Evolutionary conservation across 2,329 filamentous ascomycete genomes (phyloP).

Genomic region (Aspergillus floridensis): DNA sequence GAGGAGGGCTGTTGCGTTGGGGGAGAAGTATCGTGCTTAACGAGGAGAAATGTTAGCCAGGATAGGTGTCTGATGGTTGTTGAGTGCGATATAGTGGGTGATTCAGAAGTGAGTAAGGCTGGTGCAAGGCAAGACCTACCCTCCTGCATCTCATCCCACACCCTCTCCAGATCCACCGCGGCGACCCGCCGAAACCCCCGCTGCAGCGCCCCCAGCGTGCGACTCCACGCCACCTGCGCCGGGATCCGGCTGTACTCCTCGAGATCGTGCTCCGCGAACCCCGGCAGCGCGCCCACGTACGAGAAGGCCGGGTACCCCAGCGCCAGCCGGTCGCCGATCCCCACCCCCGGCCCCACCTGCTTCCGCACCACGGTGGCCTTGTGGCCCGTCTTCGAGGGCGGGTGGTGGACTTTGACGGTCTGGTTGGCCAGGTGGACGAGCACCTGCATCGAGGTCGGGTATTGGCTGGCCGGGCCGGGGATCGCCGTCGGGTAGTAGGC

Average conservation of each 20-base stretch:
- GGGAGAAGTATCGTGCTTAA: neutral
- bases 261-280: neutral
- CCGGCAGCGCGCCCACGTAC: neutral
- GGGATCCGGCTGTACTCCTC: neutral
- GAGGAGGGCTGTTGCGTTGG: neutral
- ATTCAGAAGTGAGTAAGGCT: neutral
- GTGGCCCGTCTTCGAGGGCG: neutral
- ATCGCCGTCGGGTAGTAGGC: slow-evolving; percentile 9
- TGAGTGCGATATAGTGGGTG: no score
- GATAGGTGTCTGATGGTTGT: no score
- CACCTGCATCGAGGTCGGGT: neutral
- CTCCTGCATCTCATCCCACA: slow-evolving; percentile 3
- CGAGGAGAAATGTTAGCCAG: no score
- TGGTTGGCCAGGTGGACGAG: slow-evolving; percentile 2
- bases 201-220: slow-evolving; percentile 4
- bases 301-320: neutral
- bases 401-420: neutral
- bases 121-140: neutral
- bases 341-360: neutral
- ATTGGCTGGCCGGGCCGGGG: neutral
- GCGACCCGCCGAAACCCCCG: neutral
- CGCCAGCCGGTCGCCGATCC: neutral
- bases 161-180: slow-evolving; percentile 3
- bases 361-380: neutral
- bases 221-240: slow-evolving; percentile 6